A percentile compares a stretch with the other conserved stretches of the same genome.
These are phyloP conservation scores for Geotrichum europaeum DNA, from an alignment of 1,139 yeast species.

Conservation along the genomic window DNA sequence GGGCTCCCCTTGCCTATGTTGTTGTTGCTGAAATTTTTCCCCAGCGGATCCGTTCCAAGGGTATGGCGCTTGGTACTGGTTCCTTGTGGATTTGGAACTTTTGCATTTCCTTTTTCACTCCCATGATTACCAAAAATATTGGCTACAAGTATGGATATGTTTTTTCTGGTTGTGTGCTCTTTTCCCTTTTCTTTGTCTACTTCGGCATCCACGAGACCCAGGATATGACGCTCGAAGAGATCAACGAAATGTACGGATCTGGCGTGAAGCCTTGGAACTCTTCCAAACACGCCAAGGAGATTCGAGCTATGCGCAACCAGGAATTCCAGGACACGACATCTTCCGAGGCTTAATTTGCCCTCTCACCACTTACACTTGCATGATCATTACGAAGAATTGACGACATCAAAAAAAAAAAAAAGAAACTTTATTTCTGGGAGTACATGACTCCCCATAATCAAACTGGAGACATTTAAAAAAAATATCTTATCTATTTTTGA, in stretches of 20 bases:
- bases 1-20: conserved; percentile 84
- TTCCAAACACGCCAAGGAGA: neutral
- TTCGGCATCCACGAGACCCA: conserved; percentile 68
- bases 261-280: conserved; percentile 33
- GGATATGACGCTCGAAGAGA: conserved; percentile 69
- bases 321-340: neutral
- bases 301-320: conserved; percentile 1
- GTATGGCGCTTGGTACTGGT: conserved; percentile 47
- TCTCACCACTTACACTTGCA: neutral
- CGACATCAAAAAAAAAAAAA: neutral
- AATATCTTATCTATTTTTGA: too few species aligned
- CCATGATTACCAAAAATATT: conserved; percentile 54
- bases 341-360: neutral
- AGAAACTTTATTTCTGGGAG: too few species aligned
- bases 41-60: conserved; percentile 70
- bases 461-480: too few species aligned
- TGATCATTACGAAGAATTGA: neutral
- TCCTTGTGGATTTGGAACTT: conserved; percentile 33
- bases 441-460: too few species aligned
- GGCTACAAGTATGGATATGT: conserved; percentile 34
- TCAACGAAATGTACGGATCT: conserved; percentile 48
- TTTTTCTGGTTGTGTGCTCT: conserved; percentile 56
- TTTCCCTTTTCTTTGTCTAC: conserved; percentile 55
- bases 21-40: conserved; percentile 77
- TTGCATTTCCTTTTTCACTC: conserved; percentile 68